Evolutionary conservation across 2,329 filamentous ascomycete genomes (phyloP), one percentile per base, ranked within the genome.

Genomic region (Aschersonia sp.): DNA sequence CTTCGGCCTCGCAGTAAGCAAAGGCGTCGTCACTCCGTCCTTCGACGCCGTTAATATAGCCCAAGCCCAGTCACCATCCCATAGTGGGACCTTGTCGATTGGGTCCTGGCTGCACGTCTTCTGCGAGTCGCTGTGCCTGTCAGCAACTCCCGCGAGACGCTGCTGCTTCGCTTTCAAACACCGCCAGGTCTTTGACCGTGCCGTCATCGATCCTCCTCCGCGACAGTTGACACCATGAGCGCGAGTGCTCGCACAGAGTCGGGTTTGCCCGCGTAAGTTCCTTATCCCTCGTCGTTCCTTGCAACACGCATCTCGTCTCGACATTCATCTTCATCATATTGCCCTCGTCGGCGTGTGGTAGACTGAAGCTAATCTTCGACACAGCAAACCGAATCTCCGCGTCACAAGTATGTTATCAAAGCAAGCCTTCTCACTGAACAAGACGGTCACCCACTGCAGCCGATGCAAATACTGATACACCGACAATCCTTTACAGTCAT

Each of bases 361-460:
- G 7, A n/a, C n/a, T 42, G 40, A 30, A 46, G 51, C 66, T 67
- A 54, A 69, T 60, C 46, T 43, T 50, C 47, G 29, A 45, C 53
- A 51, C 58, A 87, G 83, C 66, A 80, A 83, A 70, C 80, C 87
- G 61, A 97, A 96, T 70, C 74, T 97, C 62, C 82, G 90, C 69
- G 80, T 97, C 57, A 96, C 89, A 59, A 95, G 90, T 96, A 78
- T 65, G 78, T 67, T 56, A 32, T 56, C 56, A 50, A 3, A 22
- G 22, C 22, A 22, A 22, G 22, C 22, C 22, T 22, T 22, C 22
- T 22, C 22, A 22, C 22, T 22, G 22, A 22, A 22, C 22, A 22
- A 22, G 22, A 22, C 22, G 22, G 22, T 22, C 22, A 12, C 12
- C 33, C 33, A 37, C 8, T 37, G 8, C 33, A 9, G 33, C 4